Percentiles rank a stretch among this genome's conserved stretches.
These are phyloP conservation scores for Exophiala aquamarina DNA, from an alignment of 2,329 filamentous ascomycete genomes.

Conservation along the genomic window DNA sequence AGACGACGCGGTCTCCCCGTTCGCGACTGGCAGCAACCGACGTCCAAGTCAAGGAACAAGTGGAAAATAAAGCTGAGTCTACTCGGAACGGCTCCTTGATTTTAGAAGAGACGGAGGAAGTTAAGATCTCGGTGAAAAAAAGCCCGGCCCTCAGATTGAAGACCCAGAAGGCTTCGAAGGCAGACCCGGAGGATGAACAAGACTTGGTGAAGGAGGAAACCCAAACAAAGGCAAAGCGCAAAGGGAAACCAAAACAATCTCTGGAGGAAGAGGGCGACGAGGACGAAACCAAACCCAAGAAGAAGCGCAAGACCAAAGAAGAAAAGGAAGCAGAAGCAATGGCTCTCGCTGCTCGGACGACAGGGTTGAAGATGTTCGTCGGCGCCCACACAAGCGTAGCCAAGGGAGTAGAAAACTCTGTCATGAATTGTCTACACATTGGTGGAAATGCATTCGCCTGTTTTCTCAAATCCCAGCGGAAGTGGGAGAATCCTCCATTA, in stretches of 20 bases:
- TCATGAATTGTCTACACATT: constrained; percentile 74
- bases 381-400: constrained; percentile 91
- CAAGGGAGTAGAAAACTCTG: constrained; percentile 89
- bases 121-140: constrained; percentile 3
- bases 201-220: no score
- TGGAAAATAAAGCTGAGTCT: no score
- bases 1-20: neutral
- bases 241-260: neutral
- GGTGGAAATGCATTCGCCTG: constrained; percentile 89
- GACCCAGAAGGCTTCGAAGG: constrained; percentile 2
- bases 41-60: no score
- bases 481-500: constrained; percentile 84
- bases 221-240: neutral
- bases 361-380: constrained; percentile 75
- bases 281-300: constrained; percentile 20
- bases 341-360: constrained; percentile 69
- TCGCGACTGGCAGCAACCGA: neutral
- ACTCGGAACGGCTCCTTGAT: constrained; percentile 4
- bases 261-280: constrained; percentile 5
- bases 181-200: neutral
- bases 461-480: constrained; percentile 94
- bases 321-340: constrained; percentile 57
- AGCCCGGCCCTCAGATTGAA: neutral
- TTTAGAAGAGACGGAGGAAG: constrained; percentile 12
- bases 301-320: constrained; percentile 57